Percentiles rank a stretch among this genome's conserved stretches.
These are phyloP conservation scores for Phytophthora fragariae DNA, from an alignment of 352 stramenopile genomes.

Conservation along the genomic window DNA sequence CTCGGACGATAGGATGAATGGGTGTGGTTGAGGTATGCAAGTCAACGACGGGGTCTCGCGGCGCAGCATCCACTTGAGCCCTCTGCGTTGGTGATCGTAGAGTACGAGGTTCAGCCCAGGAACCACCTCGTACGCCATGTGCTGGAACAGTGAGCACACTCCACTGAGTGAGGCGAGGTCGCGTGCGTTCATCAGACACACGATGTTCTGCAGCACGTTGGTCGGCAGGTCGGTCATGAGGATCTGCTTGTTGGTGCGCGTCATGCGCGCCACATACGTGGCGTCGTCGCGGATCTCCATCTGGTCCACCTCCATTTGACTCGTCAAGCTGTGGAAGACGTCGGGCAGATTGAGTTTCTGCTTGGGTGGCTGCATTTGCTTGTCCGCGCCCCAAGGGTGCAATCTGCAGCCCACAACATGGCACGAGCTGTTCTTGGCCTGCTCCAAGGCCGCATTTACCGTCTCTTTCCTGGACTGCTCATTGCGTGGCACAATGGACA, in stretches of 20 bases:
- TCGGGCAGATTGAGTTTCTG: constrained; percentile 63
- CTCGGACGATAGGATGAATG: constrained; percentile 50
- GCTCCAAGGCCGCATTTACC: constrained; percentile 30
- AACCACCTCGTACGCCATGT: constrained; percentile 86
- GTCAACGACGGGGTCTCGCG: constrained; percentile 62
- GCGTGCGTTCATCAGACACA: constrained; percentile 68
- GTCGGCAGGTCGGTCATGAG: constrained; percentile 75
- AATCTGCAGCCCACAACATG: constrained; percentile 74
- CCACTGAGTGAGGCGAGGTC: constrained; percentile 66
- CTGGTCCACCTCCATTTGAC: constrained; percentile 59
- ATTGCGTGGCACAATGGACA: constrained; percentile 44
- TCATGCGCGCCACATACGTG: constrained; percentile 69
- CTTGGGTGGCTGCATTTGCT: constrained; percentile 8
- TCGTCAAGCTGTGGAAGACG: constrained; percentile 74
- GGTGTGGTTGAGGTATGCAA: constrained; percentile 48
- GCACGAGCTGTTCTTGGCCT: constrained; percentile 55
- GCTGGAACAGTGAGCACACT: constrained; percentile 80
- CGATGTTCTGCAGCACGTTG: constrained; percentile 59
- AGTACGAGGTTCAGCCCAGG: constrained; percentile 76
- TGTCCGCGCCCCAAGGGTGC: constrained; percentile 38
- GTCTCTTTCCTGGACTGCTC: constrained; percentile 22
- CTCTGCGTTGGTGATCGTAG: constrained; percentile 78
- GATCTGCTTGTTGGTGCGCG: constrained; percentile 33
- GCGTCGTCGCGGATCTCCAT: constrained; percentile 77
- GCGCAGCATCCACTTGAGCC: constrained; percentile 82